These are phyloP conservation scores for Puccinia polysora DNA, from an alignment of 1,284 basidiomycete genomes.

Conservation along the genomic window DNA sequence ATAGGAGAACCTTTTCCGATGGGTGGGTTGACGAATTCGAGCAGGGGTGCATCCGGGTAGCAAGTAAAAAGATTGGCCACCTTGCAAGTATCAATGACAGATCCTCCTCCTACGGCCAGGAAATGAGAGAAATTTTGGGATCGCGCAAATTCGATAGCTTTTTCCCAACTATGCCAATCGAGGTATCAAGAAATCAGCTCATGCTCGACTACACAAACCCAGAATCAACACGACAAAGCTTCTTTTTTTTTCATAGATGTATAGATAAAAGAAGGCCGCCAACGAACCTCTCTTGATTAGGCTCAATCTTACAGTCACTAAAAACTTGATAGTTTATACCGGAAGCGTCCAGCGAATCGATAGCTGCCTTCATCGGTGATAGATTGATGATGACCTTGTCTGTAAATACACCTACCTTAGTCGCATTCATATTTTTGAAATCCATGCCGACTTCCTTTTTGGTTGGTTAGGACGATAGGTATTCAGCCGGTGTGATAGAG, in stretches of 20 bases:
- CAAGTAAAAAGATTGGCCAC: constrained; percentile 73
- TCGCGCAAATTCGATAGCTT: constrained; percentile 83
- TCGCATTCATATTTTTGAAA: constrained; percentile 79
- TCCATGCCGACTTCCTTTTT: constrained; percentile 83
- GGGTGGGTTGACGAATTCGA: constrained; percentile 93
- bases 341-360: constrained; percentile 68
- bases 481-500: too few relatives aligned
- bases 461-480: too few relatives aligned
- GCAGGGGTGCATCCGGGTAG: constrained; percentile 80
- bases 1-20: constrained; percentile 88
- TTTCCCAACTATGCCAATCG: constrained; percentile 61
- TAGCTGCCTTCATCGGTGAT: constrained; percentile 75
- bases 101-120: constrained; percentile 89
- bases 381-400: constrained; percentile 78
- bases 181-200: too few relatives aligned
- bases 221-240: too few relatives aligned
- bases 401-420: constrained; percentile 87
- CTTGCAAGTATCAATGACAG: constrained; percentile 92
- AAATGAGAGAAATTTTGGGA: constrained; percentile 85
- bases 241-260: not conserved
- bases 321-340: constrained; percentile 78
- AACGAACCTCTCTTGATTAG: constrained; percentile 68
- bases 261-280: not conserved
- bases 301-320: constrained; percentile 78
- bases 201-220: not conserved